A percentile compares a stretch with the other conserved stretches of the same genome.
These are phyloP conservation scores for Fusarium oxysporum DNA, from an alignment of 2,329 filamentous ascomycete genomes.

Conservation along the genomic window DNA sequence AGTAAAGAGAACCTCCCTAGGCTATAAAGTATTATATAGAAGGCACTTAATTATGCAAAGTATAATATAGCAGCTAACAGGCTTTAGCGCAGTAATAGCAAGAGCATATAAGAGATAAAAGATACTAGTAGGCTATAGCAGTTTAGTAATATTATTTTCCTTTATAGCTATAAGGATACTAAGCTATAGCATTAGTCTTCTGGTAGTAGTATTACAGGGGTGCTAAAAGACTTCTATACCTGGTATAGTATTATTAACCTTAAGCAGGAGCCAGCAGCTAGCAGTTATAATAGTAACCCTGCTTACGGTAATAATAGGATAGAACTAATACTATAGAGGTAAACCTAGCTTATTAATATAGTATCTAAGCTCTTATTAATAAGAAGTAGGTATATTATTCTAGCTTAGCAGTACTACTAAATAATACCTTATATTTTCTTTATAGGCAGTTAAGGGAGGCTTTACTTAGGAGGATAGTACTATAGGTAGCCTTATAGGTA, in stretches of 20 bases:
- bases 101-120: not conserved
- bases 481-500: not conserved
- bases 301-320: not conserved
- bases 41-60: not conserved
- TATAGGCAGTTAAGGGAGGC: not conserved
- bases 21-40: not conserved
- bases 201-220: rapidly evolving
- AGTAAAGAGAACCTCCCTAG: not conserved
- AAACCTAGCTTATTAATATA: not conserved
- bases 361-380: not conserved
- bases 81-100: rapidly evolving
- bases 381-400: not conserved
- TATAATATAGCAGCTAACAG: rapidly evolving
- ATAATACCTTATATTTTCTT: not conserved
- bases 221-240: not conserved
- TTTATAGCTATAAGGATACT: not conserved
- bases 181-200: not conserved
- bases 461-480: not conserved
- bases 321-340: not conserved
- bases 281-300: not conserved
- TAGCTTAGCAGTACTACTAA: rapidly evolving
- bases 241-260: not conserved
- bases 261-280: not conserved
- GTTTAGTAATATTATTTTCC: not conserved
- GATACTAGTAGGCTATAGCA: not conserved